Conservation (phyloP, 345 rosid species). For the Euphorbia peplus region DNA sequence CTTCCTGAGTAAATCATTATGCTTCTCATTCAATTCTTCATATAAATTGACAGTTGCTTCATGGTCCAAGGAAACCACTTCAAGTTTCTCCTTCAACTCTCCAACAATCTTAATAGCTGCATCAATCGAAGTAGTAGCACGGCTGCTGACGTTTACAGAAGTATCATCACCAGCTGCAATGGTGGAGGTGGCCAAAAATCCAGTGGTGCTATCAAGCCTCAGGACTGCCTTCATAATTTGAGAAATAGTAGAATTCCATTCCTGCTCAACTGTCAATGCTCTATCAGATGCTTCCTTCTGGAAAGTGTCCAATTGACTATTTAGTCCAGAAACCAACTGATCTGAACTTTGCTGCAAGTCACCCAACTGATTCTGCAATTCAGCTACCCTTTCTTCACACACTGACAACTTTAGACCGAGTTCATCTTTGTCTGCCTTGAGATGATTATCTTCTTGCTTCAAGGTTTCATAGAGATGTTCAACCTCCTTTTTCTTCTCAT, state of each 20-base stretch:
- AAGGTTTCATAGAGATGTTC: conserved; percentile 43
- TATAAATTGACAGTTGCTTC: conserved; percentile 42
- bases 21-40: conserved; percentile 52
- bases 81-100: conserved; percentile 55
- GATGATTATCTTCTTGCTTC: conserved; percentile 38
- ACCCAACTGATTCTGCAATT: conserved; percentile 56
- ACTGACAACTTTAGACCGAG: conserved; percentile 41
- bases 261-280: conserved; percentile 49
- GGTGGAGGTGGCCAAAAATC: conserved; percentile 27
- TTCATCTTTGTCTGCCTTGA: conserved; percentile 49
- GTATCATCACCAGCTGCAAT: conserved; percentile 25
- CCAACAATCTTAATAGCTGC: conserved; percentile 49
- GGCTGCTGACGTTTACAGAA: conserved; percentile 41
- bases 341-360: conserved; percentile 47
- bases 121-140: conserved; percentile 46
- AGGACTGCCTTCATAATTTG: conserved; percentile 47
- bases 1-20: conserved; percentile 38
- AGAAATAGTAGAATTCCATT: conserved; percentile 42
- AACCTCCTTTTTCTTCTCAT: conserved; percentile 45
- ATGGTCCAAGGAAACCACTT: conserved; percentile 39
- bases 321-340: conserved; percentile 38
- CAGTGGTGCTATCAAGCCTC: conserved; percentile 52
- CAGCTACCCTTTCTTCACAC: conserved; percentile 36
- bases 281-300: conserved; percentile 50
- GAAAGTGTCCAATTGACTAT: conserved; percentile 48